Evolutionary conservation across 2,329 filamentous ascomycete genomes (phyloP).

Genomic region (Emericellopsis atlantica): DNA sequence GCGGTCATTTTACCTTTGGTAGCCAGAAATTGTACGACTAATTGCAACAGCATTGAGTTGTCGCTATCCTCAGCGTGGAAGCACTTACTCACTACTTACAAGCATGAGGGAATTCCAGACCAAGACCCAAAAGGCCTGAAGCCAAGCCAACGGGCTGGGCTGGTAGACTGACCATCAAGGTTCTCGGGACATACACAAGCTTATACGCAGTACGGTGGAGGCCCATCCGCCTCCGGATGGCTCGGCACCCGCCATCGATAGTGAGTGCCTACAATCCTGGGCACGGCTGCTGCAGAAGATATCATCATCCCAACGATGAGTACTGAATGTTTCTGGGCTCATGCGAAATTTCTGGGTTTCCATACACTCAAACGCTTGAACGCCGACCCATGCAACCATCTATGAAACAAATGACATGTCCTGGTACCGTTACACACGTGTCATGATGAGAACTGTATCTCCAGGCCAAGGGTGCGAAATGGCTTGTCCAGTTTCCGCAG

Average conservation of each 20-base stretch:
- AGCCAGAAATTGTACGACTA: too few species aligned
- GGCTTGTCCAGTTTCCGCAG: conserved; percentile 64
- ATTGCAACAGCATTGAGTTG: too few species aligned
- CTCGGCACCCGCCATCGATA: too few species aligned
- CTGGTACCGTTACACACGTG: neutral
- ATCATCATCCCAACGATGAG: too few species aligned
- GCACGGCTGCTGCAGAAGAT: too few species aligned
- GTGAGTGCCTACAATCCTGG: too few species aligned
- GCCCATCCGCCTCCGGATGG: neutral
- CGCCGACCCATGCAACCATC: neutral
- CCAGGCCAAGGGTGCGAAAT: conserved; percentile 63
- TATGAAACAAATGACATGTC: neutral
- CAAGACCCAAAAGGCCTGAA: neutral
- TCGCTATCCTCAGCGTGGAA: too few species aligned
- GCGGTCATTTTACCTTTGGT: too few species aligned
- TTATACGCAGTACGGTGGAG: neutral
- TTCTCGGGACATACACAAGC: neutral
- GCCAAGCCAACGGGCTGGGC: neutral
- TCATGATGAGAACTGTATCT: conserved; percentile 75
- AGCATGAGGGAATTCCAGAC: neutral
- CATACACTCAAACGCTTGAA: too few species aligned
- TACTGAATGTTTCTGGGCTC: too few species aligned
- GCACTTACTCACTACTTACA: too few species aligned
- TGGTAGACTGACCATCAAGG: conserved; percentile 1
- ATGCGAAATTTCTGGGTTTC: too few species aligned